These are phyloP conservation scores for Phoenix roebelenii DNA, from an alignment of 176 grass and related monocot genomes.

Conservation along the genomic window DNA sequence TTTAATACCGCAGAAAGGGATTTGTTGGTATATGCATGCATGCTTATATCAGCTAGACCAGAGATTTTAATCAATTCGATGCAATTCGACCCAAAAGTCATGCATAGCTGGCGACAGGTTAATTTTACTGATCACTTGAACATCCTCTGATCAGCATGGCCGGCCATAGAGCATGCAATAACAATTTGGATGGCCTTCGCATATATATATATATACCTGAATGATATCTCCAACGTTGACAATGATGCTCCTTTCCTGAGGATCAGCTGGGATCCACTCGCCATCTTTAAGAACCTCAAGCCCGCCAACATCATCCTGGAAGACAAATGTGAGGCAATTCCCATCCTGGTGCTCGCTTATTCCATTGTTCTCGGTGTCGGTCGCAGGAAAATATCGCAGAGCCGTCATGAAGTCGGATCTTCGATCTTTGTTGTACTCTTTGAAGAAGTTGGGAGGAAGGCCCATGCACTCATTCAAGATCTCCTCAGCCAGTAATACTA, in stretches of 20 bases:
- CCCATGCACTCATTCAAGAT: constrained; percentile 62
- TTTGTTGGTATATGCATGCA: too few relatives aligned
- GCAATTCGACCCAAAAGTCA: too few relatives aligned
- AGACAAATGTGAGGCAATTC: constrained; percentile 30
- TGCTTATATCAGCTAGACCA: too few relatives aligned
- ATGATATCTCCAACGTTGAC: constrained; percentile 29
- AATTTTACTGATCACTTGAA: too few relatives aligned
- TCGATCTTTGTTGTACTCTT: constrained; percentile 32
- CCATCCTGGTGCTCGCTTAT: constrained; percentile 24
- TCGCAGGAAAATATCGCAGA: constrained; percentile 42
- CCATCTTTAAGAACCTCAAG: constrained; percentile 34
- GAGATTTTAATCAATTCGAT: too few relatives aligned
- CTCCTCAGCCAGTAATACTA: constrained; percentile 34
- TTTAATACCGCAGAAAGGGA: too few relatives aligned
- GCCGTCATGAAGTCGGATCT: constrained; percentile 33
- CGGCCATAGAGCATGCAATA: neutral
- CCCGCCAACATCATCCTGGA: constrained; percentile 32
- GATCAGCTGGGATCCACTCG: constrained; percentile 23
- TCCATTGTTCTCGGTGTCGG: constrained; percentile 25
- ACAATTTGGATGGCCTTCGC: neutral
- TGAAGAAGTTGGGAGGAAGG: constrained; percentile 33
- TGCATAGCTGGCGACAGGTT: too few relatives aligned
- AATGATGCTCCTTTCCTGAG: constrained; percentile 27
- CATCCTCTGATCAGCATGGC: too few relatives aligned
- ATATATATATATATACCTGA: constrained; percentile 5